These are phyloP conservation scores for Rhododendron williamsianum DNA, from an alignment of 148 eudicot genomes.

Conservation along the genomic window DNA sequence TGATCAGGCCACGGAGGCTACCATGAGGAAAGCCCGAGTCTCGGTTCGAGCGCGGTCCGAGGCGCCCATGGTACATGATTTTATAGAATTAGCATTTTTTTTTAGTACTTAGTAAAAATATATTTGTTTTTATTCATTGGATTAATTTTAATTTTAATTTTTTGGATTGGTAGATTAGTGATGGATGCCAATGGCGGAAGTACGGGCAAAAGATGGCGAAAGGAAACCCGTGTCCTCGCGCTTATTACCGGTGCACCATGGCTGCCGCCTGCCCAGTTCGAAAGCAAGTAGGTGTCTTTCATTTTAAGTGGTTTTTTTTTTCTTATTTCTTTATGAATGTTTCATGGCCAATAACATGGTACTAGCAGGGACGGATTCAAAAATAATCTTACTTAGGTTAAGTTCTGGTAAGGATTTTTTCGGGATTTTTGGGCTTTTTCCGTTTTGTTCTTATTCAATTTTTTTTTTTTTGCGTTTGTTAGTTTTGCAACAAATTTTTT, in stretches of 20 bases:
- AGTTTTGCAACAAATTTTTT: no score
- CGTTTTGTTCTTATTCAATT: no score
- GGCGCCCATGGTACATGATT: conserved; percentile 24
- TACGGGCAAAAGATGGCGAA: conserved; percentile 31
- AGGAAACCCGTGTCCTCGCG: conserved; percentile 29
- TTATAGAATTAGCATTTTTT: not conserved
- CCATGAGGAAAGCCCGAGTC: conserved; percentile 30
- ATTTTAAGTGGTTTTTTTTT: not conserved
- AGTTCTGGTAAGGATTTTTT: no score
- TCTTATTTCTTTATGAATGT: not conserved
- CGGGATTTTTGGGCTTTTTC: no score
- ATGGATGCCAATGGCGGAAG: conserved; percentile 32
- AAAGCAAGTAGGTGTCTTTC: conserved; percentile 19
- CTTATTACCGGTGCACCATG: conserved; percentile 33
- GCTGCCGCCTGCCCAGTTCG: conserved; percentile 28
- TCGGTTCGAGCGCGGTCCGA: conserved; percentile 30
- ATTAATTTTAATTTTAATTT: not conserved
- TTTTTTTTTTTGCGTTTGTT: no score
- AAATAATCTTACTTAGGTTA: no score
- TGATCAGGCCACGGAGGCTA: conserved; percentile 23
- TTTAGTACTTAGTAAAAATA: not conserved
- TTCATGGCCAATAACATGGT: not conserved
- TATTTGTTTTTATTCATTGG: not conserved
- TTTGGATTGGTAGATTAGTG: conserved; percentile 13
- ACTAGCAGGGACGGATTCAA: not conserved